phyloP scores from a whole-genome alignment of 306 rosid genomes.

The Vigna radiata region DNA sequence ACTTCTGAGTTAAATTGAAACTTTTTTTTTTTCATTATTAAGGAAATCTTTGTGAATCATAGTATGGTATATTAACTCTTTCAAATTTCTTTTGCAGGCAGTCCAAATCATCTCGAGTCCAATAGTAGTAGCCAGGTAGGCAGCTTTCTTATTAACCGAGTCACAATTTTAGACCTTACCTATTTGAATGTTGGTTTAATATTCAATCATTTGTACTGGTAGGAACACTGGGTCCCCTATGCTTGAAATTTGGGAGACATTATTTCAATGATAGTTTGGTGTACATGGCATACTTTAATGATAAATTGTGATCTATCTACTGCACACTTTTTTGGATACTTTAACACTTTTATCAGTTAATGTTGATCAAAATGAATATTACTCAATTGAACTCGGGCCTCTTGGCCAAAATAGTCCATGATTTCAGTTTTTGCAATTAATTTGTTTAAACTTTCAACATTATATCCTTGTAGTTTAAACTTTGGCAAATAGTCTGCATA shows the following conservation, averaged over 20 bases:
- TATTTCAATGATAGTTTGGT: constrained; percentile 31
- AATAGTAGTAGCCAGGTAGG: constrained; percentile 74
- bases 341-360: constrained; percentile 23
- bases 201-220: constrained; percentile 36
- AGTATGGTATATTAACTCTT: constrained; percentile 10
- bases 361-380: constrained; percentile 33
- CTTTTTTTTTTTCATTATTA: neutral
- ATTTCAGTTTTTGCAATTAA: constrained; percentile 16
- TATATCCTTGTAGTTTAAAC: neutral
- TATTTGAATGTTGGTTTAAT: constrained; percentile 31
- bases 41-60: constrained; percentile 11
- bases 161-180: constrained; percentile 27
- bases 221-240: constrained; percentile 41
- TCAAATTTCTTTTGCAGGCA: constrained; percentile 46
- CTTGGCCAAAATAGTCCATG: constrained; percentile 17
- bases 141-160: constrained; percentile 40
- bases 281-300: constrained; percentile 34
- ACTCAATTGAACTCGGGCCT: neutral
- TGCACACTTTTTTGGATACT: constrained; percentile 20
- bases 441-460: constrained; percentile 6
- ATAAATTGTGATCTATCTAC: constrained; percentile 21
- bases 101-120: constrained; percentile 61
- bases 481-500: neutral
- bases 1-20: neutral
- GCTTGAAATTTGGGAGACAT: constrained; percentile 45